These are phyloP conservation scores for Cantharellus anzutake DNA, from an alignment of 768 basidiomycete species.

Conservation along the genomic window DNA sequence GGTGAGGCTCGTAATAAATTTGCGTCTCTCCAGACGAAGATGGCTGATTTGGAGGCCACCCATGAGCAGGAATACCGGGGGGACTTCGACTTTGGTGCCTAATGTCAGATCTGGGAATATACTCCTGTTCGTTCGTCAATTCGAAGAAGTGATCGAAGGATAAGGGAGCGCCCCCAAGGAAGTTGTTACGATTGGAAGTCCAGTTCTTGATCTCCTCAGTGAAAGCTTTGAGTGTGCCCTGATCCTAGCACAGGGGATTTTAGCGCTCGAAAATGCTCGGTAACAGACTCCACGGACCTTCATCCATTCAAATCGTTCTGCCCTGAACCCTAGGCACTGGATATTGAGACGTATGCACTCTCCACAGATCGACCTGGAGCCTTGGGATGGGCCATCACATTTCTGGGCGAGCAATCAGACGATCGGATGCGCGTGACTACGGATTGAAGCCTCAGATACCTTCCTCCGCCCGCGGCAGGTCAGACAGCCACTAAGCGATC, in stretches of 20 bases:
- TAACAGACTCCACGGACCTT: too few species aligned
- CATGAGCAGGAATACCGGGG: too few species aligned
- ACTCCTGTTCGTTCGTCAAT: too few species aligned
- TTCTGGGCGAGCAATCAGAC: not conserved
- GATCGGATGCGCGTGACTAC: not conserved
- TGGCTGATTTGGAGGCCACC: too few species aligned
- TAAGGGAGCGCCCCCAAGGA: too few species aligned
- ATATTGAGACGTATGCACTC: too few species aligned
- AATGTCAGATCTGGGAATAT: too few species aligned
- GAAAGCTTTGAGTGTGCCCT: not conserved
- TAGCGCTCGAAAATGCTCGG: not conserved
- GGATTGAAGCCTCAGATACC: not conserved
- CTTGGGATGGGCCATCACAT: not conserved
- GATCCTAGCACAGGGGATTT: not conserved
- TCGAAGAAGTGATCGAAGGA: too few species aligned
- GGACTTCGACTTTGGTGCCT: too few species aligned
- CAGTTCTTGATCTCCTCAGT: not conserved
- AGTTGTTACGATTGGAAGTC: not conserved
- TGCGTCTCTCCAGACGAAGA: too few species aligned
- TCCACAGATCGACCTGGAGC: too few species aligned
- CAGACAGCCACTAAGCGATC: not conserved
- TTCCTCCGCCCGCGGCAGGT: not conserved
- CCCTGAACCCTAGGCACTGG: not conserved
- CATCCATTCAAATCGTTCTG: not conserved
- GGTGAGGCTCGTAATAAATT: too few species aligned